phyloP scores from a whole-genome alignment of 176 grass and related monocot genomes.

The Dendrocalamus sinicus region DNA sequence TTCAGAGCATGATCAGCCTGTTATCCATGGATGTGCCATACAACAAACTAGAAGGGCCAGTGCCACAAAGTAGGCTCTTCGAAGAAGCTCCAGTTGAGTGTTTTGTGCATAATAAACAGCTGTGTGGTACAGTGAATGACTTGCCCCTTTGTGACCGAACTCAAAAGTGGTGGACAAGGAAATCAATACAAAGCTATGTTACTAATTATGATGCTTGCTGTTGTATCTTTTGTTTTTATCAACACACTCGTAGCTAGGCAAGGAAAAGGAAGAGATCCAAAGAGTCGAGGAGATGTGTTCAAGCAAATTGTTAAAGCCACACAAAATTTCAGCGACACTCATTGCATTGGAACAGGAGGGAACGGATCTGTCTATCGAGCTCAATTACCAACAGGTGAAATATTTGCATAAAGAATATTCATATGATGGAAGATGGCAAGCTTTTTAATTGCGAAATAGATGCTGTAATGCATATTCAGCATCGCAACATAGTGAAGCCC shows the following conservation, averaged over 20 bases:
- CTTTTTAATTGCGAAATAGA: too few relatives aligned
- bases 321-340: too few relatives aligned
- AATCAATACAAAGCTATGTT: neutral
- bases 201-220: neutral
- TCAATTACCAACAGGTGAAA: too few relatives aligned
- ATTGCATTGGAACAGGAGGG: too few relatives aligned
- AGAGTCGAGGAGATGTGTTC: neutral
- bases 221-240: neutral
- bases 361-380: too few relatives aligned
- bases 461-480: too few relatives aligned
- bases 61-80: neutral
- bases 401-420: too few relatives aligned
- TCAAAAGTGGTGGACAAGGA: neutral
- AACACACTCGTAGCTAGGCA: neutral
- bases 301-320: too few relatives aligned
- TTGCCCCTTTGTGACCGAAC: neutral
- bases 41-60: neutral
- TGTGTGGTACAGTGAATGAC: neutral
- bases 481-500: too few relatives aligned
- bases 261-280: neutral
- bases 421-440: too few relatives aligned
- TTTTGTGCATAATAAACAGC: neutral
- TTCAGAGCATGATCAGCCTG: neutral
- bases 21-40: too few relatives aligned
- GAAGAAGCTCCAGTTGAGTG: neutral